These are phyloP conservation scores for Fraxinus excelsior DNA, from an alignment of 257 asterid species.

Conservation along the genomic window DNA sequence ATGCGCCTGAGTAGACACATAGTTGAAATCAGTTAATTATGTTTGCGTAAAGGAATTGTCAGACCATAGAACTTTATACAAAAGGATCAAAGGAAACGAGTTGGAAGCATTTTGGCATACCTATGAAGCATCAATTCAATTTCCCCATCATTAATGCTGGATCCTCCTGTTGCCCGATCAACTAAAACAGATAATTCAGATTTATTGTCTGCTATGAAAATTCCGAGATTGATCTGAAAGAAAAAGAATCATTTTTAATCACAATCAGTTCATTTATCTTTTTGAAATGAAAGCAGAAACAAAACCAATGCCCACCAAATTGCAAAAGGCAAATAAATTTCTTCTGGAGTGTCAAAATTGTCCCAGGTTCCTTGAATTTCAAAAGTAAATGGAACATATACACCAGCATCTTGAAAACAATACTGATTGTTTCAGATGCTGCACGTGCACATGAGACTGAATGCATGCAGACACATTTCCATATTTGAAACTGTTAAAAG, in stretches of 20 bases:
- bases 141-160: slow-evolving; percentile 82
- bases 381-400: neutral
- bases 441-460: neutral
- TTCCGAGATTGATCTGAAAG: slow-evolving; percentile 70
- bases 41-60: neutral
- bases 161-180: slow-evolving; percentile 86
- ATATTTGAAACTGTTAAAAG: neutral
- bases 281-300: neutral
- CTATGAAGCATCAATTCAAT: slow-evolving; percentile 90
- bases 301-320: neutral
- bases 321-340: neutral
- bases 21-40: neutral
- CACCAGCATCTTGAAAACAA: neutral
- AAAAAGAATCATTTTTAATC: neutral
- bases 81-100: neutral
- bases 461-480: neutral
- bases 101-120: slow-evolving; percentile 29
- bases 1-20: slow-evolving; percentile 54
- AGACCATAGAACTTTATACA: neutral
- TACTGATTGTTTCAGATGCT: neutral
- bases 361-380: neutral
- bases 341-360: neutral
- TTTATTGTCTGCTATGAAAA: slow-evolving; percentile 55
- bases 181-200: slow-evolving; percentile 77
- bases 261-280: neutral